These are phyloP conservation scores for Dorcoceras hygrometricum DNA, from an alignment of 257 asterid genomes.

Conservation along the genomic window DNA sequence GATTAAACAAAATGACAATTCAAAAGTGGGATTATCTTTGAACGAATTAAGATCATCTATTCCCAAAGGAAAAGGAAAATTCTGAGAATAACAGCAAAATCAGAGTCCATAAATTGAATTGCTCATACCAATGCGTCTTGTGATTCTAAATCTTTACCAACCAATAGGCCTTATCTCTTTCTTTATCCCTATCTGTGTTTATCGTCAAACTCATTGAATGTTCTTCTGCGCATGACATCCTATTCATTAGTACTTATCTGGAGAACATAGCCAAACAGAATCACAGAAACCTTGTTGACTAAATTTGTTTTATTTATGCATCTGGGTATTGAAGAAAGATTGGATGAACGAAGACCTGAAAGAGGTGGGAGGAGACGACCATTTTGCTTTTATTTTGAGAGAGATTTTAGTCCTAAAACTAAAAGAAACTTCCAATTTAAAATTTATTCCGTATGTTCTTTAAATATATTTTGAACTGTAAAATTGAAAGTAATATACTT, in stretches of 20 bases:
- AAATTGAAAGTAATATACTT: no score
- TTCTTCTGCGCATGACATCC: slow-evolving; percentile 23
- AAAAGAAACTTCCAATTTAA: no score
- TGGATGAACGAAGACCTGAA: no score
- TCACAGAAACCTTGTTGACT: no score
- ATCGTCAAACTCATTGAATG: slow-evolving; percentile 30
- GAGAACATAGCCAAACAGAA: neutral
- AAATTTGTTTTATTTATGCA: no score
- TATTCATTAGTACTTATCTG: neutral
- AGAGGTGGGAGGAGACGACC: no score
- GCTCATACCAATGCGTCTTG: slow-evolving; percentile 42
- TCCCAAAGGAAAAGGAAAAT: neutral
- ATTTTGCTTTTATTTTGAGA: no score
- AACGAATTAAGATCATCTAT: neutral
- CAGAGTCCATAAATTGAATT: slow-evolving; percentile 23
- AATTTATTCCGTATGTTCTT: no score
- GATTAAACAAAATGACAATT: no score
- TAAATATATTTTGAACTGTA: no score
- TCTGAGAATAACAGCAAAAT: neutral
- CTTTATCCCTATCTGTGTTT: slow-evolving; percentile 1
- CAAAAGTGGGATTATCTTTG: slow-evolving; percentile 9
- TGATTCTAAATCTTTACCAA: slow-evolving; percentile 34
- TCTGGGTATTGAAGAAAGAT: no score
- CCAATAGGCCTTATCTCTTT: slow-evolving; percentile 24
- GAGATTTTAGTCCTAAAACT: no score